Conservation (phyloP, 306 rosid species). For the Ormosia semicastrata region DNA sequence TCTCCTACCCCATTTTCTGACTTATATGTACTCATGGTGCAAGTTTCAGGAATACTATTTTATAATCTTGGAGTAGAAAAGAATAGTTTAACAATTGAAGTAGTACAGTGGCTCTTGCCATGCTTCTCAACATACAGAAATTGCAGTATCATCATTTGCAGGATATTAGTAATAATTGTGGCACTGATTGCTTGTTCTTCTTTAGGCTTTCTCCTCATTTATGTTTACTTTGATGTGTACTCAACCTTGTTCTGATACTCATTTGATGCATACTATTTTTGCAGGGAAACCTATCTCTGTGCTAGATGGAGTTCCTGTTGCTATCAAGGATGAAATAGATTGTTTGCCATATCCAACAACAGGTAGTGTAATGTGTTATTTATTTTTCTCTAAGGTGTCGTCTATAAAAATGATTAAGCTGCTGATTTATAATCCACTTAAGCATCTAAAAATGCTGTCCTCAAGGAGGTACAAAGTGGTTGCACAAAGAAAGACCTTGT, state of each 20-base stretch:
- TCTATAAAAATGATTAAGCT: conserved; percentile 2
- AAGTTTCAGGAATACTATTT: conserved; percentile 2
- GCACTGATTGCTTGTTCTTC: neutral
- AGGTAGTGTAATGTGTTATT: conserved; percentile 43
- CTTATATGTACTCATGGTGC: neutral
- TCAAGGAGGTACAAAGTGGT: conserved; percentile 89
- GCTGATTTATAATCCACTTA: conserved; percentile 14
- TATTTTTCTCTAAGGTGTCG: neutral
- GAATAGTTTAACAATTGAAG: neutral
- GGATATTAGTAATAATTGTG: neutral
- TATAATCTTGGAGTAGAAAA: neutral
- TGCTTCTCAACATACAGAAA: neutral
- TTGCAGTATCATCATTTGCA: neutral
- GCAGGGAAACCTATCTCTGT: conserved; percentile 74
- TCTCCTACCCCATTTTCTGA: neutral
- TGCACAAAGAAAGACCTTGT: conserved; percentile 77
- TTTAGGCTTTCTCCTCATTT: neutral
- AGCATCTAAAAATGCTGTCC: conserved; percentile 21
- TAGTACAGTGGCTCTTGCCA: neutral
- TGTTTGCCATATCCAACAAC: conserved; percentile 94
- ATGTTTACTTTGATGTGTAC: neutral
- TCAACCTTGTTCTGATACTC: neutral
- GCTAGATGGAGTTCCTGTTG: conserved; percentile 84
- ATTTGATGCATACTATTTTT: conserved; percentile 4
- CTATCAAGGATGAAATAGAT: conserved; percentile 93